Percentiles rank a stretch among this genome's conserved stretches.
Conservation (phyloP, 192 early-diverging fungal genomes). For the Coemansia umbellata region DNA sequence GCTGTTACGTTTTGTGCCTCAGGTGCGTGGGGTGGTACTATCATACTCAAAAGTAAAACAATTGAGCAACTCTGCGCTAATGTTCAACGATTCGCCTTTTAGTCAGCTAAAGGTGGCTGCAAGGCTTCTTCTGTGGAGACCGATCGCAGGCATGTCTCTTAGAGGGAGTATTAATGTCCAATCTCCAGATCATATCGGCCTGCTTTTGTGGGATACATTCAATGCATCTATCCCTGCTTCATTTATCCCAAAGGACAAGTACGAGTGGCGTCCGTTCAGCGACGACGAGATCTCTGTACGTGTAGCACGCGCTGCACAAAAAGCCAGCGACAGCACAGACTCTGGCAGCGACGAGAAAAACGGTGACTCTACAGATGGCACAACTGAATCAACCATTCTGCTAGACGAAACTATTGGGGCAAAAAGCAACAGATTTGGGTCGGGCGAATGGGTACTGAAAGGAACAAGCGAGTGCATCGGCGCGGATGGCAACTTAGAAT, state of each 20-base stretch:
- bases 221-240: conserved; percentile 91
- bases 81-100: conserved; percentile 83
- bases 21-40: conserved; percentile 83
- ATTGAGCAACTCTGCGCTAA: conserved; percentile 56
- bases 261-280: conserved; percentile 62
- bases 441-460: conserved; percentile 71
- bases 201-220: conserved; percentile 89
- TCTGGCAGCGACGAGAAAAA: conserved; percentile 13
- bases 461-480: conserved; percentile 64
- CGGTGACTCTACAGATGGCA: conserved; percentile 5
- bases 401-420: neutral
- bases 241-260: conserved; percentile 70
- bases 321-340: conserved; percentile 12
- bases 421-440: conserved; percentile 45
- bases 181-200: conserved; percentile 90
- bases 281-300: conserved; percentile 42
- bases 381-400: neutral
- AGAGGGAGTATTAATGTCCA: conserved; percentile 76
- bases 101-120: conserved; percentile 70
- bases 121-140: conserved; percentile 74
- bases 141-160: conserved; percentile 56
- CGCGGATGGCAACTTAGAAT: conserved; percentile 62
- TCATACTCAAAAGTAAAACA: conserved; percentile 69
- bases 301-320: neutral
- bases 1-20: conserved; percentile 71